These are phyloP conservation scores for Fusarium papillatum DNA, from an alignment of 2,329 filamentous ascomycete species.

Conservation along the genomic window DNA sequence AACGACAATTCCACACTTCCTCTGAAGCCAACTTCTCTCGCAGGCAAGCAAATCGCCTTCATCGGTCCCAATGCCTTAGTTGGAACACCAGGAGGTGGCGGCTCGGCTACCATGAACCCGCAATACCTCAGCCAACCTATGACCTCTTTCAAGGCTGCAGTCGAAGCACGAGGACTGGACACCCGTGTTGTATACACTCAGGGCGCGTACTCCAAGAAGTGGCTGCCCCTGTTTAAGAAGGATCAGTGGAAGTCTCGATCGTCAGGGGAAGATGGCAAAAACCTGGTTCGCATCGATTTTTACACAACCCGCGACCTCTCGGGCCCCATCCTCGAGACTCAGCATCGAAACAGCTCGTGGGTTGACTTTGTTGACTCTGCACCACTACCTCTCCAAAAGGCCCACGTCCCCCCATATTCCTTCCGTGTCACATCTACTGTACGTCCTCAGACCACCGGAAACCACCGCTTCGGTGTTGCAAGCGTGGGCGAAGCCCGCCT, in stretches of 20 bases:
- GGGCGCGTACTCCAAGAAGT: not conserved
- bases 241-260: not conserved
- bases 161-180: not conserved
- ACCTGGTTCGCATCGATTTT: not conserved
- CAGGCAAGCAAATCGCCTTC: not conserved
- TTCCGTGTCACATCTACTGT: not conserved
- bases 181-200: not conserved
- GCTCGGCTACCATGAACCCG: not conserved
- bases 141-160: not conserved
- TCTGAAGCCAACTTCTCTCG: not conserved
- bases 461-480: not conserved
- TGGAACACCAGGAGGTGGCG: not conserved
- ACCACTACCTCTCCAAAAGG: not conserved
- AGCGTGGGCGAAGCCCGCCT: not conserved
- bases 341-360: not conserved
- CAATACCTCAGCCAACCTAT: not conserved
- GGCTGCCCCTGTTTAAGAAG: not conserved
- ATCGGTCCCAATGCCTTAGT: not conserved
- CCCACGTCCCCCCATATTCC: not conserved
- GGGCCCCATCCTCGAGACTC: not conserved
- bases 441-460: not conserved
- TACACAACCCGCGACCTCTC: not conserved
- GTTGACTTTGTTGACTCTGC: not conserved
- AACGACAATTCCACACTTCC: not conserved
- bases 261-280: not conserved